These are phyloP conservation scores for Candida incommunis DNA, from an alignment of 805 yeast genomes.

Conservation along the genomic window DNA sequence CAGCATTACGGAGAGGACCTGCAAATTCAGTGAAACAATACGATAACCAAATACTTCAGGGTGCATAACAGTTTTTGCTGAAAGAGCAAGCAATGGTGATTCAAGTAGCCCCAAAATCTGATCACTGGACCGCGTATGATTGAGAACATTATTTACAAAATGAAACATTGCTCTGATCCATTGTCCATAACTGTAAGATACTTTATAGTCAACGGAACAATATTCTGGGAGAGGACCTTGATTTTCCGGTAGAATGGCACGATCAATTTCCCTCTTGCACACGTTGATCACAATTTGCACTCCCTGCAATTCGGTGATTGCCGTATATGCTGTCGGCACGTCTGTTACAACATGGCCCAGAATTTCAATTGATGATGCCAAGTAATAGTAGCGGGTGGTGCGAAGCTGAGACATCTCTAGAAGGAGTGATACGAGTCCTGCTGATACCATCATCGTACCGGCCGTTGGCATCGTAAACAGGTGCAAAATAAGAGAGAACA, in stretches of 20 bases:
- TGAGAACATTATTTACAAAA: constrained; percentile 47
- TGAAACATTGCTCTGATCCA: constrained; percentile 46
- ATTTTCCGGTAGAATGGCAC: constrained; percentile 28
- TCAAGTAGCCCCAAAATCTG: constrained; percentile 75
- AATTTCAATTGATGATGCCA: constrained; percentile 51
- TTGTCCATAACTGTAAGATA: constrained; percentile 19
- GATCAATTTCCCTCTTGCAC: constrained; percentile 48
- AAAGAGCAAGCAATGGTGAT: constrained; percentile 53
- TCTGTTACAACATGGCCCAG: constrained; percentile 28
- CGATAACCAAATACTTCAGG: constrained; percentile 54
- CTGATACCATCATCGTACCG: constrained; percentile 40
- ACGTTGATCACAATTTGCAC: constrained; percentile 45
- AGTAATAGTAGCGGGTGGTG: constrained; percentile 37
- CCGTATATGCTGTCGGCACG: constrained; percentile 33
- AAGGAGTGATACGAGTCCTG: constrained; percentile 60
- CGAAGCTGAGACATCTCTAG: constrained; percentile 43
- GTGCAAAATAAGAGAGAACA: constrained; percentile 45
- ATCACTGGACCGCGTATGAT: constrained; percentile 62
- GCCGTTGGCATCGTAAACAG: constrained; percentile 44
- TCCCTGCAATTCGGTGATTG: constrained; percentile 56
- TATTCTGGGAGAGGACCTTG: constrained; percentile 35
- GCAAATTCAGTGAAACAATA: constrained; percentile 44
- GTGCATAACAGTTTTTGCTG: constrained; percentile 44
- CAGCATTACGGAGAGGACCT: constrained; percentile 53
- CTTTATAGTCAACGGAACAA: constrained; percentile 26